Base-by-base conservation (phyloP, 2,329 filamentous ascomycete species). In the Apiospora koreana region DNA sequence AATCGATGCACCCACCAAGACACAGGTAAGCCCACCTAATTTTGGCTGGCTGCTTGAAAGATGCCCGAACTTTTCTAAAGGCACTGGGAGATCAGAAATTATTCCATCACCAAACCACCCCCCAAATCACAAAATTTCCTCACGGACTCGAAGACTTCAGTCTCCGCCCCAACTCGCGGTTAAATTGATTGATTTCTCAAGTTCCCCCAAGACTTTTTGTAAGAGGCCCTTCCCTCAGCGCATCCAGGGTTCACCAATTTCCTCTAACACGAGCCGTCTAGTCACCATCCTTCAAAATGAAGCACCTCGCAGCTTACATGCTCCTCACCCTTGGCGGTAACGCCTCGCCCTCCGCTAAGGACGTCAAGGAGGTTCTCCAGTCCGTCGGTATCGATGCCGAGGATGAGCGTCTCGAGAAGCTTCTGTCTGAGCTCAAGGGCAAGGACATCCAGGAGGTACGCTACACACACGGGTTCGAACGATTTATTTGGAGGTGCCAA, bases 131-230 rank as follows among this genome's bases (percentile, higher is more conserved):
- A 70, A 69, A 38, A 68, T 25, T 48, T 68, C 43, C 81, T 78
- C 80, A 80, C 89, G 93, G 92, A 97, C 94, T 94, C 89, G 94
- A 96, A 94, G 64, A 94, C 92, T 89, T 97, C 95, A 98, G 95
- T 98, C 95, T 97, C 95, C 95, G 95, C 93, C 89, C 21, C 91
- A 93, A 91, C 84, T 85, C 84, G 93, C 94, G 95, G 95, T 98
- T 97, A 97, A 98, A 97, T 92, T 91, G 95, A 98, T 98, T 98
- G 95, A 94, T 87, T 88, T 92, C 93, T 95, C 93, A 88, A 92
- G 93, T 95, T 94, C 91, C 84, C 77, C 69, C 54, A 38, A 62
- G 54, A 62, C 54, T 38, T 38, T 62, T n/a, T 14, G 54, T 62
- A 62, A 62, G 54, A 38, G 18, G 54, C 54, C 9, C 31, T 38